Evolutionary conservation across 306 rosid species (phyloP).

Genomic region (Begonia fuchsioides): DNA sequence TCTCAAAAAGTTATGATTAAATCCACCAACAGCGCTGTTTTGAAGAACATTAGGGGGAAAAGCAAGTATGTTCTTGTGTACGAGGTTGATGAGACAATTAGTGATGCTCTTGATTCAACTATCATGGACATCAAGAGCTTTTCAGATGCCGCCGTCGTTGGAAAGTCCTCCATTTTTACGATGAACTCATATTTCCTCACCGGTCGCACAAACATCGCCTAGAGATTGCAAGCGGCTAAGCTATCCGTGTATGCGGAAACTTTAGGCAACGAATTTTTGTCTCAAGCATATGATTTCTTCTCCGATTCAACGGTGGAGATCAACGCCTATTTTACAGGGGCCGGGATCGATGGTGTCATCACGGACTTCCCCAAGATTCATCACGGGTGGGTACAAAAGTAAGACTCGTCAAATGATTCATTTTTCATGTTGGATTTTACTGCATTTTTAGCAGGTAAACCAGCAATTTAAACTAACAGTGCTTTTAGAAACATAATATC

Average conservation of each 20-base stretch:
- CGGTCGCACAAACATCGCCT: constrained; percentile 19
- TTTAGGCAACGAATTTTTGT: constrained; percentile 78
- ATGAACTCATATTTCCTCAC: constrained; percentile 9
- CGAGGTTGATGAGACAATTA: constrained; percentile 35
- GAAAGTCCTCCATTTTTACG: constrained; percentile 46
- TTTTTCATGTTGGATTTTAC: too few species aligned
- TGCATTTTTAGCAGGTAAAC: too few species aligned
- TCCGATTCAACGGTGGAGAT: constrained; percentile 79
- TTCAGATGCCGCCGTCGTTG: constrained; percentile 50
- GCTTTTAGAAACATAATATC: not conserved
- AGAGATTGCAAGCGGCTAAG: constrained; percentile 25
- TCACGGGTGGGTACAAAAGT: constrained; percentile 78
- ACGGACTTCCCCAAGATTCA: constrained; percentile 74
- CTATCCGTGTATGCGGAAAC: constrained; percentile 60
- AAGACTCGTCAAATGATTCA: constrained; percentile 12
- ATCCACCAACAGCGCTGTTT: constrained; percentile 64
- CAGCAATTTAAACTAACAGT: not conserved
- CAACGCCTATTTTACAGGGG: constrained; percentile 35
- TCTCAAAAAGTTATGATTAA: constrained; percentile 52
- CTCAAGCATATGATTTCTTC: constrained; percentile 88
- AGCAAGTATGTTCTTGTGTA: constrained; percentile 52
- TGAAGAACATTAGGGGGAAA: constrained; percentile 40
- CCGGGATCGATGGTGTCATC: constrained; percentile 45
- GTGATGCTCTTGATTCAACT: constrained; percentile 32
- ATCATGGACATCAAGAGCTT: constrained; percentile 44